Evolutionary conservation across 2,329 filamentous ascomycete species (phyloP), one percentile per base, ranked within the genome.

Genomic region (Anthostomella pinea): DNA sequence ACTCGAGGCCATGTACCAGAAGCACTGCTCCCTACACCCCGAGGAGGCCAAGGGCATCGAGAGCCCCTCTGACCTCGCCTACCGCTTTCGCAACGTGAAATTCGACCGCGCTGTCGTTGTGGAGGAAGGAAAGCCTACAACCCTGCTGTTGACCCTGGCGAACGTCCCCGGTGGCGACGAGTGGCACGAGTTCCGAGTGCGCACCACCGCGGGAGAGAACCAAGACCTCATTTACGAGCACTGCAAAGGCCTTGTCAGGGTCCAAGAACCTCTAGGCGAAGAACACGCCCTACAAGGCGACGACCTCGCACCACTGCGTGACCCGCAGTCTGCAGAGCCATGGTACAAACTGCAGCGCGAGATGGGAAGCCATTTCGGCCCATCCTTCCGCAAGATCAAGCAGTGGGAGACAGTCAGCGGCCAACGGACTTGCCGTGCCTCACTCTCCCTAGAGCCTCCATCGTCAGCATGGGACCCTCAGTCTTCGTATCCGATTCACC

Each of bases 341-440:
- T 63, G 60, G 60, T 58, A 61, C 44, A 59, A 60, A 39, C 38
- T 43, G 1, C 37, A 49, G 28, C 16, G n/a, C 1, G 54, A 58
- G n/a, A 41, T 51, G 11, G 61, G 60, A 14, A 48, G 51, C 20
- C 41, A 48, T n/a, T 60, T 57, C 19, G 57, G 56, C 0, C 49
- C 49, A 0, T 8, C 39, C 0, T 53, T 60, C 37, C 48, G 48
- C 30, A 54, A 49, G 20, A 13, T 46, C 0, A 18, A 29, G 1
- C 11, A 15, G 2, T 18, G 48, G 19, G 55, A 54, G 22, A 7
- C 43, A 2, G 29, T 24, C 9, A 43, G 6, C 8, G 56, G 57
- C 1, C 14, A 41, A 19, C 42, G 43, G 0, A 29, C 22, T 1
- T 44, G 38, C 15, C 37, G 52, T 2, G 16, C 43, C 8, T 5